Base-by-base conservation (phyloP, 2,329 filamentous ascomycete genomes). In the Calonectria henricotiae region DNA sequence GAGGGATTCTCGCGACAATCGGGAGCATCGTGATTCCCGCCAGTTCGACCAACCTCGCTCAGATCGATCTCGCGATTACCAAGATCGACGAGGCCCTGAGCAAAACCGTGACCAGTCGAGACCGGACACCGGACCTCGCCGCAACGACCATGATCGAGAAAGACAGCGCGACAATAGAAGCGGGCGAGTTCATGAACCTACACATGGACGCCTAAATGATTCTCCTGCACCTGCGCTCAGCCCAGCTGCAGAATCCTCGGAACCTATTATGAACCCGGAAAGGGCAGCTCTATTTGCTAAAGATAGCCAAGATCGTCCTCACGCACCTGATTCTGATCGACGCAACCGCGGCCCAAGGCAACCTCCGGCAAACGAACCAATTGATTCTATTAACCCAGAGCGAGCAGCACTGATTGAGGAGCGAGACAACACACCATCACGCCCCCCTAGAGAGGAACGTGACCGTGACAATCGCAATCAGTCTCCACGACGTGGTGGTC, bases 211-310 rank as follows among this genome's bases (percentile, higher is more conserved):
- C 30, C 62, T 76, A n/a, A 78, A 76, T 39, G 78, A 83, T 9
- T 69, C 75, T 2, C 68, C 78, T 20, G 72, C 77, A n/a, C 70
- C 76, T 35, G 64, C 80, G n/a, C 77, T 82, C 1, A 60, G 81
- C 41, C 65, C 80, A 41, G 69, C 68, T 15, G 35, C 72, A 4
- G 77, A 79, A 5, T 51, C 74, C 4, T 77, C 81, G 20, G 88
- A 87, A 12, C 86, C 87, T 8, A 81, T 82, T 9, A 87, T 90
- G 75, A 89, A 90, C 70, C 88, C 89, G 1, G 87, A 89, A 62
- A 84, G 89, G 67, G 87, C 88, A 35, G 84, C 87, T 9, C 80
- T 88, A 5, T 85, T 89, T 62, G 82, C 82, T 1, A 75, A 83
- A 69, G 81, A 84, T 30, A 72, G 70, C 23, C 65, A 72, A 35